Evolutionary conservation across 176 grass and related monocot species (phyloP), one percentile per base, ranked within the genome.

Genomic region (Luzula sylvatica): DNA sequence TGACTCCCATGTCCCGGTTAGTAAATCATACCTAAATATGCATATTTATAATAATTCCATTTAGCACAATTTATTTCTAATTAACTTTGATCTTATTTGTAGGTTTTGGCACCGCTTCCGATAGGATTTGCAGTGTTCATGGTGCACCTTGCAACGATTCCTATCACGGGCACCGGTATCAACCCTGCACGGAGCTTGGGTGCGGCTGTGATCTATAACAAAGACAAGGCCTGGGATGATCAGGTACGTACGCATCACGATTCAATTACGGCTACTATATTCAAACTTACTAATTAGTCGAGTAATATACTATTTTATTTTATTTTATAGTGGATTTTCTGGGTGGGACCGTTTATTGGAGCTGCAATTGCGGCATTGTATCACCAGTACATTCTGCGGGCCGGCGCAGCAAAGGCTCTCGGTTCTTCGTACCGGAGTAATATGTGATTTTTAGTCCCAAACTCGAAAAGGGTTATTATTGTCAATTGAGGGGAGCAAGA

Each of bases 81-180:
- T 35, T 15, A 48, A 15, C 1, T 8, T 15, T 50, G 11, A 16
- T 39, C 47, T 35, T 27, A 48, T 66, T 13, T 72, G 27, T 68
- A 95, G 88, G 88, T 94, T 49, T 71, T 94, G 42, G 88, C 88
- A 70, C 88, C 88, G 47, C 89, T 88, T 39, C 89, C 89, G 25
- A 95, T 95, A 8, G 89, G 89, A 23, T 88, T 95, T 59, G 89
- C 89, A 1, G 88, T 94, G 65, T 94, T 94, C 83, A 87, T 94
- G 88, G 88, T 94, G 7, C 88, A 94, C 68, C 27, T 94, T 27
- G 88, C 88, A 39, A 87, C 88, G 5, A 94, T 94, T 62, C 88
- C 88, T 1, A 83, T 94, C 52, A 94, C 88, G 26, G 88, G 88
- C 53, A 94, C 88, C 8, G 88, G 88, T 63, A 94, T 94, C 64